Base-by-base conservation (phyloP, 371 early-diverging fungal genomes). In the Actinomortierella wolfii region DNA sequence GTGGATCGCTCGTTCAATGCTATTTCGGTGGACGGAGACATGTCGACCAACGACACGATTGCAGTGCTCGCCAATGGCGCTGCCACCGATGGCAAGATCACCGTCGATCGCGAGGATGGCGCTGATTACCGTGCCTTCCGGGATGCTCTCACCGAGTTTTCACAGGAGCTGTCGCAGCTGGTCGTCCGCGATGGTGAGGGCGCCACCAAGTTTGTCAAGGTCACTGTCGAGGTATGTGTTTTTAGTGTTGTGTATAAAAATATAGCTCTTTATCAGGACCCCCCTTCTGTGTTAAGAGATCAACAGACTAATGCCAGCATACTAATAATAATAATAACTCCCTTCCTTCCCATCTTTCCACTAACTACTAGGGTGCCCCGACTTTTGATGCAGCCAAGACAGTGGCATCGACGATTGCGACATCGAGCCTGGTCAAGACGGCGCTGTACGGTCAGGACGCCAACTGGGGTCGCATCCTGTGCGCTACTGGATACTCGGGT, bases 171-270 rank as follows among this genome's bases (percentile, higher is more conserved):
- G 23, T 94, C 96, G 7, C 83, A 92, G 61, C 82, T 95, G 18
- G 90, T 96, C 9, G 96, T 95, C 11, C 77, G 94, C 56, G 97
- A 96, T 79, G 97, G 96, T 34, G 97, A 97, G 79, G 97, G 97
- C 0, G 97, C 96, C 1, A 97, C 97, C 53, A 96, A 96, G 79
- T 96, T 97, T 78, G 87, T 97, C 41, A 93, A 94, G n/a, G 84
- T 97, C 18, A 83, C 87, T 26, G 90, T 97, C 41, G 85, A 86
- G 81, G 92, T 88, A 79, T 63, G 64, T 43, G n/a, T n/a, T n/a
- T n/a, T n/a, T n/a, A n/a, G n/a, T n/a, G n/a, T n/a, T n/a, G n/a
- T n/a, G n/a, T n/a, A 48, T 18, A n/a, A 47, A 47, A 23, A 47
- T 23, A 48, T 13, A 48, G 1, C 25, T 24, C 18, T 48, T 25